Evolutionary conservation across 139 green algal species (phyloP), one percentile per base, ranked within the genome.

Genomic region (Tetradesmus lagerheimii): DNA sequence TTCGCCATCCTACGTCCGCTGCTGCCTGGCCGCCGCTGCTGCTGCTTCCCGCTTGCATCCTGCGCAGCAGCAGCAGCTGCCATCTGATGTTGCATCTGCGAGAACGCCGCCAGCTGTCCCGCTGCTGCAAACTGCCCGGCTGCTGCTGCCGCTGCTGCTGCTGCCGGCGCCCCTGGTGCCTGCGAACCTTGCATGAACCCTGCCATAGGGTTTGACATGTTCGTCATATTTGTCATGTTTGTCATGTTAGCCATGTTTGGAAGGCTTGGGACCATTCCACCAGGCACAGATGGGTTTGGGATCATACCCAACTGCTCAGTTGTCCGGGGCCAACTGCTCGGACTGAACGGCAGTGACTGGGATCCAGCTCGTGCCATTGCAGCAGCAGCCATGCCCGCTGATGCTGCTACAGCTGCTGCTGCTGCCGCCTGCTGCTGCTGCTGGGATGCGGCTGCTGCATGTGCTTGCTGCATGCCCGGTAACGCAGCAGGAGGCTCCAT

Each of bases 1-100:
- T 37, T 87, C n/a, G 35, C 53, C 82, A 87, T 79, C 82, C 79
- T 87, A 1, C 53, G 64, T 4, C 29, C n/a, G 45, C n/a, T n/a
- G 6, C 64, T 41, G 43, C 45, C 80, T 0, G 18, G 12, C 45
- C 47, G 37, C 27, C 18, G 37, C 80, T 67, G 41, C 43, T 85
- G 79, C 29, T 23, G 29, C 79, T 67, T n/a, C 79, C 8, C 29
- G 2, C 15, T 1, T 25, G n/a, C 25, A 34, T 41, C 16, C 27
- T 87, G 82, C 82, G 38, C 43, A 3, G 23, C 57, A n/a, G 57
- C 57, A 11, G 25, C 57, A 11, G 57, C 57, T 8, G 25, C 57
- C 57, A 71, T 71, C 57, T 79, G 71, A 11, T 79, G 71, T 11
- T 79, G 71, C 57, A 71, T 71, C 57, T 71, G 57, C 57, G 25